Evolutionary conservation across 2,329 filamentous ascomycete species (phyloP).

Genomic region (Pseudonectria buxi): DNA sequence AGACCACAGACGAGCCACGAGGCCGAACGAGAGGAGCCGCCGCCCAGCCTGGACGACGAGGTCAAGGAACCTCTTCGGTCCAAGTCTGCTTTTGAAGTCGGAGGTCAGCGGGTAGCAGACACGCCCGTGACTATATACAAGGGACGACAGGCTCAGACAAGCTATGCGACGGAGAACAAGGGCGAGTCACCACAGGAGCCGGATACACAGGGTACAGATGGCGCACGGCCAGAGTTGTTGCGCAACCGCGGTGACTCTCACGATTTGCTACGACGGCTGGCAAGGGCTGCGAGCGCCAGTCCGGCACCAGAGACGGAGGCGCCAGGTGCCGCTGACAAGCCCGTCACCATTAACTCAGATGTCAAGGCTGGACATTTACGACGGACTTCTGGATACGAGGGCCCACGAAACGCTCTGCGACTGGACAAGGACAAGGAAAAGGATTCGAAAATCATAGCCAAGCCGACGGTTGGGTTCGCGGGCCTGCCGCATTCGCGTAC

Average conservation of each 20-base stretch:
- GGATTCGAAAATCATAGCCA: conserved; percentile 5
- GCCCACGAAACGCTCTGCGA: conserved; percentile 6
- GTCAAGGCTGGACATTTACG: conserved; percentile 13
- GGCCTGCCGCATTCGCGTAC: conserved; percentile 32
- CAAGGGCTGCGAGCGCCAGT: conserved; percentile 40
- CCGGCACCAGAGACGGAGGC: conserved; percentile 28
- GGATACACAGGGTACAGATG: conserved; percentile 5
- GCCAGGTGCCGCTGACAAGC: conserved; percentile 7
- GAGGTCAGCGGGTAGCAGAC: conserved; percentile 30
- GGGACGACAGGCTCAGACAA: conserved; percentile 10
- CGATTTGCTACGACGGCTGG: conserved; percentile 44
- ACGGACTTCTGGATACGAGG: conserved; percentile 10
- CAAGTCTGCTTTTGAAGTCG: conserved; percentile 19
- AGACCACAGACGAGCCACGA: conserved; percentile 23
- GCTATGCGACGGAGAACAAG: conserved; percentile 3
- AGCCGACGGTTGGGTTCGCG: conserved; percentile 41
- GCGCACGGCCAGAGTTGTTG: conserved; percentile 10
- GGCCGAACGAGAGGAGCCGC: conserved; percentile 7
- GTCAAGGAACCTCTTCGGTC: conserved; percentile 13
- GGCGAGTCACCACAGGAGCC: conserved; percentile 2
- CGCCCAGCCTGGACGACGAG: conserved; percentile 4
- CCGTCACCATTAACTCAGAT: conserved; percentile 5
- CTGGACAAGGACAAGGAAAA: conserved; percentile 18
- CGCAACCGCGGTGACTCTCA: conserved; percentile 34
- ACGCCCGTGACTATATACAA: conserved; percentile 37